Base-by-base conservation (phyloP, 2,329 filamentous ascomycete species). In the Cladorrhinum sp. region DNA sequence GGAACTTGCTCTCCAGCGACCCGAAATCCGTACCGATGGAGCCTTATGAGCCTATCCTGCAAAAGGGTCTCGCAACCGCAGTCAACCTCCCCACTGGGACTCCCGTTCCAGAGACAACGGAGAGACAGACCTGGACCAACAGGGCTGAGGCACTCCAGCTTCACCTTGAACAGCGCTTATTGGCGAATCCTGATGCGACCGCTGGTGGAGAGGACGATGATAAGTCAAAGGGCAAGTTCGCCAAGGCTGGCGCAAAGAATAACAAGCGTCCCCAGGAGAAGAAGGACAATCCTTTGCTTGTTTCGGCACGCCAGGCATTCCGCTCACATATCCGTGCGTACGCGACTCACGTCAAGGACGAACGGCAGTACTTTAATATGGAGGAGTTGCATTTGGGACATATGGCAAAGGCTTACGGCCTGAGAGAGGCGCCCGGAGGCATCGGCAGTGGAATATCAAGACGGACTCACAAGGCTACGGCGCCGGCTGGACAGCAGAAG, bases 241-340 rank as follows among this genome's bases (percentile, higher is more conserved):
- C 41, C 32, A 67, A 62, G 36, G 36, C 50, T 7, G 50, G 45
- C 52, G 53, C 45, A 48, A 60, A 60, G 55, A 62, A 38, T 20
- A 58, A 50, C 16, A 61, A 64, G 36, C 49, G 23, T 2, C 23
- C 53, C 12, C 36, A 24, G 32, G 65, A 66, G 16, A 54, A 59
- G 3, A 54, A 85, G 36, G 84, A 88, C 58, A 78, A 84, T 0
- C 85, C 85, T 58, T 84, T 90, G 41, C 84, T 96, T 3, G 92
- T 96, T 68, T 83, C 92, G 69, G 93, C 90, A 0, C 85, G 92
- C 20, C 86, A 91, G 66, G 95, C 89, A 0, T 99, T 91, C 78
- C 92, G 96, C 71, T 95, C 91, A 55, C 93, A 98, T 70, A 88
- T 99, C 58, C 84, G 95, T 58, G 95, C 95, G 0, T 99, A 99